Conservation (phyloP, 2,329 filamentous ascomycete species). For the Fusarium scirpi region DNA sequence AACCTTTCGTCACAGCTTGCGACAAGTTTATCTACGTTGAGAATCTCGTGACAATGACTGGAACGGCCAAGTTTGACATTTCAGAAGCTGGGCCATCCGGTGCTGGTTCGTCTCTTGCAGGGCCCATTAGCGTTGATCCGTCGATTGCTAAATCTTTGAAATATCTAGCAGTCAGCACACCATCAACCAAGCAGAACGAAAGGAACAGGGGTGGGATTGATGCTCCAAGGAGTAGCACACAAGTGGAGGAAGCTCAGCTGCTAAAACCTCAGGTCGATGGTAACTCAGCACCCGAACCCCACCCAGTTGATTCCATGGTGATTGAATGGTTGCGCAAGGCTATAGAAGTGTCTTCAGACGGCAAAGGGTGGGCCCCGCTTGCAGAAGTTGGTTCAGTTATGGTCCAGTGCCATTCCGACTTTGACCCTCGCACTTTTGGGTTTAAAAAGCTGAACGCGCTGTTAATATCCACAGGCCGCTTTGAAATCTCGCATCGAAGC, state of each 20-base stretch:
- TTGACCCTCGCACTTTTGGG: slow-evolving; percentile 49
- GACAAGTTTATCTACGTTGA: slow-evolving; percentile 52
- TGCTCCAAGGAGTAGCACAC: not conserved
- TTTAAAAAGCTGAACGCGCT: slow-evolving; percentile 44
- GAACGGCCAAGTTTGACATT: not conserved
- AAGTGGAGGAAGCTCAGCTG: not conserved
- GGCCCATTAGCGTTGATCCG: too few relatives aligned
- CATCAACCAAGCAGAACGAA: not conserved
- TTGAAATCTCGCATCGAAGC: not conserved
- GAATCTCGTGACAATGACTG: slow-evolving; percentile 22
- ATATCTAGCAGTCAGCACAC: rapidly evolving
- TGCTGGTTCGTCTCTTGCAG: not conserved
- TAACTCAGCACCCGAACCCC: not conserved
- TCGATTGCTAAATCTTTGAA: rapidly evolving
- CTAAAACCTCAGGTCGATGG: too few relatives aligned
- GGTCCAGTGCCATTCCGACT: slow-evolving; percentile 47
- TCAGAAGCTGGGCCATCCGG: not conserved
- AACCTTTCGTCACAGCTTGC: slow-evolving; percentile 50
- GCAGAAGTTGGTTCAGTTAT: slow-evolving; percentile 45
- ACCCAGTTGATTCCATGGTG: not conserved
- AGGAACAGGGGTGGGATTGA: not conserved
- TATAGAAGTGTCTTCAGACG: slow-evolving; percentile 34
- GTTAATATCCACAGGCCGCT: not conserved
- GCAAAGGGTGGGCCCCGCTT: slow-evolving; percentile 49
- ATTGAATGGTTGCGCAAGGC: slow-evolving; percentile 31